phyloP scores from a whole-genome alignment of 2,329 filamentous ascomycete species.

The Diaporthe capsici region DNA sequence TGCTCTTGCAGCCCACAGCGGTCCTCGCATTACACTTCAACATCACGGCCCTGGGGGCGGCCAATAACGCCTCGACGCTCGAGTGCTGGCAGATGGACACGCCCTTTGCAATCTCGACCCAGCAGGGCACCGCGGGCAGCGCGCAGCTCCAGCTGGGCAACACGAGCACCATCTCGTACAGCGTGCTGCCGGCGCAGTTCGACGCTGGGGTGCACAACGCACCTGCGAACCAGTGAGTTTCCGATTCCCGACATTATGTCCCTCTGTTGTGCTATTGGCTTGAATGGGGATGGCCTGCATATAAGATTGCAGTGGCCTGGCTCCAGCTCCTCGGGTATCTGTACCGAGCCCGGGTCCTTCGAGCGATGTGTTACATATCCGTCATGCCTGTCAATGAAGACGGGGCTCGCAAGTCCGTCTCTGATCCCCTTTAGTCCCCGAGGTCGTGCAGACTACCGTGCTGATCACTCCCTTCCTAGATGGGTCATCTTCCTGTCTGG shows the following conservation, averaged over 20 bases:
- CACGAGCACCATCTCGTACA: constrained; percentile 52
- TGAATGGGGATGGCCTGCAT: background rate
- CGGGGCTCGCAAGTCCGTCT: background rate
- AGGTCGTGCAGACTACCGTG: background rate
- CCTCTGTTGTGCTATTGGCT: background rate
- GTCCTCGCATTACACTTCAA: constrained; percentile 49
- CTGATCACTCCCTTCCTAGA: constrained; percentile 44
- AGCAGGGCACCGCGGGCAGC: constrained; percentile 52
- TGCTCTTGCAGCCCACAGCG: constrained; percentile 7
- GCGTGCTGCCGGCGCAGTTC: constrained; percentile 53
- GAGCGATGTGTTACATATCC: too few relatives aligned
- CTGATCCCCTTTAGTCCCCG: background rate
- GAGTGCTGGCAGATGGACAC: constrained; percentile 60
- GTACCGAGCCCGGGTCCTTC: background rate
- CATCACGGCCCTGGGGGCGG: constrained; percentile 55
- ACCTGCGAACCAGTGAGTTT: constrained; percentile 55
- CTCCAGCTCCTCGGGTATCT: background rate
- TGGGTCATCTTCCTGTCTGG: constrained; percentile 56
- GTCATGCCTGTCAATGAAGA: background rate
- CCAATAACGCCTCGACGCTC: constrained; percentile 54
- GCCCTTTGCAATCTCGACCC: constrained; percentile 51
- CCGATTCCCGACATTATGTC: background rate
- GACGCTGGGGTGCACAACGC: constrained; percentile 59
- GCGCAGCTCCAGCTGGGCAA: constrained; percentile 50
- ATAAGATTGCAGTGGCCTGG: background rate